Conservation (phyloP, 1,284 basidiomycete species). For the Boletus semigastroideus region DNA sequence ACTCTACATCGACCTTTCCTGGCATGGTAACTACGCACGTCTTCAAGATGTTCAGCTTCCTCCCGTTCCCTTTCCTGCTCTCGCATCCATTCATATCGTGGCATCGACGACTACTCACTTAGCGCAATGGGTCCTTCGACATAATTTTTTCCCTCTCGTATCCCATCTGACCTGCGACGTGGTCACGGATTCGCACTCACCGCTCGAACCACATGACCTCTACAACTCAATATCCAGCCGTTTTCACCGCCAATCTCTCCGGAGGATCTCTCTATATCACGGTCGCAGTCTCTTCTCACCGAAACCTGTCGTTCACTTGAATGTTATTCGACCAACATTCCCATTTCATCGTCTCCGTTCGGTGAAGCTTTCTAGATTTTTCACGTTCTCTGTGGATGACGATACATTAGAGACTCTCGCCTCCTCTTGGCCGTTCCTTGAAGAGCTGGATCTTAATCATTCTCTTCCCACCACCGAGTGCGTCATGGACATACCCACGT, state of each 20-base stretch:
- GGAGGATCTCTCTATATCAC: neutral
- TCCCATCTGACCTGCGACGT: neutral
- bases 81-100: neutral
- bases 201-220: neutral
- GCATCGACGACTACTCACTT: neutral
- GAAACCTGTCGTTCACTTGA: neutral
- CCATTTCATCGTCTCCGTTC: neutral
- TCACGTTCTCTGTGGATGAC: neutral
- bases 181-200: neutral
- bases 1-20: neutral
- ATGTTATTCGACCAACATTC: neutral
- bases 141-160: neutral
- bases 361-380: neutral
- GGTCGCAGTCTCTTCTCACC: neutral
- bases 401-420: neutral
- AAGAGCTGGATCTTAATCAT: neutral
- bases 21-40: neutral
- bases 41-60: neutral
- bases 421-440: neutral
- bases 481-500: neutral
- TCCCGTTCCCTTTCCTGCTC: neutral
- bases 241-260: neutral
- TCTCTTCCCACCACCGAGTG: neutral
- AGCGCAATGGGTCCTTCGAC: neutral
- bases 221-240: neutral